Percentiles rank a stretch among this genome's conserved stretches.
Evolutionary conservation across 2,329 filamentous ascomycete genomes (phyloP).

Genomic region (Aschersonia sp.): DNA sequence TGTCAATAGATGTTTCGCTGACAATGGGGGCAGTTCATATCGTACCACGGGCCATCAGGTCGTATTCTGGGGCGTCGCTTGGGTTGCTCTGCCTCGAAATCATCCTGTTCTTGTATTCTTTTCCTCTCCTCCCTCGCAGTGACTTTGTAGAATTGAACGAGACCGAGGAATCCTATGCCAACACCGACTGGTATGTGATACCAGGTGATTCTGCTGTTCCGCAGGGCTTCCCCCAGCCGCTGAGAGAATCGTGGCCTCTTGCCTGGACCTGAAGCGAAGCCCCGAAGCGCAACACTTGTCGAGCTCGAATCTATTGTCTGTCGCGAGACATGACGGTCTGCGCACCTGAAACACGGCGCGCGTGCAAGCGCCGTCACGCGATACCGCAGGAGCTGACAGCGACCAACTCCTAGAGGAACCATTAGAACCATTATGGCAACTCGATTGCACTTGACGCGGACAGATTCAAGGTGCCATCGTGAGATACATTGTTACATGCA

Average conservation of each 20-base stretch:
- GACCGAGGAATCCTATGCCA: constrained; percentile 71
- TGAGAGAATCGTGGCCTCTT: constrained; percentile 35
- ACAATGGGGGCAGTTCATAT: neutral
- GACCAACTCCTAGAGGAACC: constrained; percentile 18
- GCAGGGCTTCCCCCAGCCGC: constrained; percentile 33
- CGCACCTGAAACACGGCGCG: constrained; percentile 14
- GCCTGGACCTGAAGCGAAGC: constrained; percentile 22
- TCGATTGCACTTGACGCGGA: no score
- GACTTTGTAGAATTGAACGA: constrained; percentile 73
- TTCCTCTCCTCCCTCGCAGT: constrained; percentile 40
- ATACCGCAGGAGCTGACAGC: constrained; percentile 17
- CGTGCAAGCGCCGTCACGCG: constrained; percentile 15
- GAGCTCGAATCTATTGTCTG: constrained; percentile 3
- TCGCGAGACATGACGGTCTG: constrained; percentile 5
- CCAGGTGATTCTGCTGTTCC: constrained; percentile 58
- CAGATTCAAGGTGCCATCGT: no score
- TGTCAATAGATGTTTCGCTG: neutral
- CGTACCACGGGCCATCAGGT: constrained; percentile 71
- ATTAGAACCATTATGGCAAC: no score
- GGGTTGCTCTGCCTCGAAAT: constrained; percentile 21
- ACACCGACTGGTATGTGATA: constrained; percentile 80
- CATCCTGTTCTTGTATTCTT: constrained; percentile 26
- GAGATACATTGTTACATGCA: no score
- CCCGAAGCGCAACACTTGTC: no score
- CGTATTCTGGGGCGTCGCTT: constrained; percentile 49